phyloP scores from a whole-genome alignment of 345 rosid species.

The Brassica carinata region DNA sequence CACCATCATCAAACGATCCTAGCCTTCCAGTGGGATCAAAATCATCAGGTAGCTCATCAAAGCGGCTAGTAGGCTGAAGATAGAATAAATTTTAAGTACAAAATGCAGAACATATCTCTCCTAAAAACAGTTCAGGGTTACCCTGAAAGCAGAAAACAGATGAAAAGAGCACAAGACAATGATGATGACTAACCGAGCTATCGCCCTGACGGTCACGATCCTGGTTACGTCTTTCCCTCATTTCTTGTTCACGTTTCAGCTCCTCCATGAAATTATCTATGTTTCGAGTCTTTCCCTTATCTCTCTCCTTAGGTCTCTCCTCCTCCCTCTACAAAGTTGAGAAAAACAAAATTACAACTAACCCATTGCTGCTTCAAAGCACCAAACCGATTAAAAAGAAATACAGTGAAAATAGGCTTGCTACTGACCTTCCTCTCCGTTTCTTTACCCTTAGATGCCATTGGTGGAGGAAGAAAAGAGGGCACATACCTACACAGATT shows the following conservation, averaged over 20 bases:
- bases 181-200: conserved; percentile 56
- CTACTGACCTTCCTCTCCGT: conserved; percentile 76
- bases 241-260: conserved; percentile 95
- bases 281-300: conserved; percentile 85
- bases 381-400: conserved; percentile 10
- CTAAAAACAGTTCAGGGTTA: background rate
- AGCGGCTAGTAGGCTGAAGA: conserved; percentile 85
- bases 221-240: conserved; percentile 94
- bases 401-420: background rate
- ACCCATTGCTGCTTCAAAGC: background rate
- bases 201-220: conserved; percentile 81
- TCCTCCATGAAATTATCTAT: conserved; percentile 99
- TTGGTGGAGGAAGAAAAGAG: conserved; percentile 95
- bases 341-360: background rate
- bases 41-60: conserved; percentile 96
- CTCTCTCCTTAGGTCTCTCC: conserved; percentile 74
- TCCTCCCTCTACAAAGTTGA: conserved; percentile 71
- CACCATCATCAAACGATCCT: conserved; percentile 99
- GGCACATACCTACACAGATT: conserved; percentile 92
- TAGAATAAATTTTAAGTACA: conserved; percentile 25
- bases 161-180: background rate
- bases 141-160: conserved; percentile 5
- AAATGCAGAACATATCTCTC: conserved; percentile 5
- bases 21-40: conserved; percentile 98
- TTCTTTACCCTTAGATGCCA: conserved; percentile 89